These are phyloP conservation scores for Cyberlindnera maritima DNA, from an alignment of 805 yeast genomes.

Conservation along the genomic window DNA sequence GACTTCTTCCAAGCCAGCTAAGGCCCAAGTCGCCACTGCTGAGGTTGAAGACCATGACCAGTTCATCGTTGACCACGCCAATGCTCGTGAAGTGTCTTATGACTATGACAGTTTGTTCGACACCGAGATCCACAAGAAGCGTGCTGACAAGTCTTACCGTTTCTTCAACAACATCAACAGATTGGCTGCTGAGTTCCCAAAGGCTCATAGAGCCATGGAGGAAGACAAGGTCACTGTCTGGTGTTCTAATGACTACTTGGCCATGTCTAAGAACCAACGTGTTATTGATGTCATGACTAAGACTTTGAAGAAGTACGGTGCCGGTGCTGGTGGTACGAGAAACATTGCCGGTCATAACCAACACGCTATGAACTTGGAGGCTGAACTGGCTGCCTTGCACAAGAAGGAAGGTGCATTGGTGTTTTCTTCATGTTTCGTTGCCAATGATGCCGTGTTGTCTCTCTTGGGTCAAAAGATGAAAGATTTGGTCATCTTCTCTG, in stretches of 20 bases:
- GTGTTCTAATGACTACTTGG: conserved; percentile 98
- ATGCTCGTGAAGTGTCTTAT: conserved; percentile 52
- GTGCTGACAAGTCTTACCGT: conserved; percentile 88
- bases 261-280: conserved; percentile 81
- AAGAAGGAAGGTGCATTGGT: conserved; percentile 94
- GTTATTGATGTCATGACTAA: conserved; percentile 75
- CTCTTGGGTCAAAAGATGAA: conserved; percentile 88
- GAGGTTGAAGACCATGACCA: conserved; percentile 26
- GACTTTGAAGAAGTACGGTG: conserved; percentile 86
- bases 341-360: conserved; percentile 97
- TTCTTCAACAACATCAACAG: conserved; percentile 97
- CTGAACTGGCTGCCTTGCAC: conserved; percentile 85
- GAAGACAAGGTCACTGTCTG: conserved; percentile 92
- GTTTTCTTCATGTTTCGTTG: conserved; percentile 93
- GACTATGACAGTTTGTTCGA: conserved; percentile 72
- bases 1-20: conserved; percentile 34
- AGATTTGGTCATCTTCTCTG: conserved; percentile 88
- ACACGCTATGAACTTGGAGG: conserved; percentile 85
- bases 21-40: conserved; percentile 28
- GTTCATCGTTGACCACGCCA: conserved; percentile 31
- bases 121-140: conserved; percentile 66
- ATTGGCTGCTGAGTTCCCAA: conserved; percentile 89
- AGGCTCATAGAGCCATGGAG: conserved; percentile 77
- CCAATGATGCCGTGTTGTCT: conserved; percentile 92
- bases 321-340: conserved; percentile 99